Percentiles rank a stretch among this genome's conserved stretches.
These are phyloP conservation scores for Prunus fruticosa DNA, from an alignment of 306 rosid genomes.

Conservation along the genomic window DNA sequence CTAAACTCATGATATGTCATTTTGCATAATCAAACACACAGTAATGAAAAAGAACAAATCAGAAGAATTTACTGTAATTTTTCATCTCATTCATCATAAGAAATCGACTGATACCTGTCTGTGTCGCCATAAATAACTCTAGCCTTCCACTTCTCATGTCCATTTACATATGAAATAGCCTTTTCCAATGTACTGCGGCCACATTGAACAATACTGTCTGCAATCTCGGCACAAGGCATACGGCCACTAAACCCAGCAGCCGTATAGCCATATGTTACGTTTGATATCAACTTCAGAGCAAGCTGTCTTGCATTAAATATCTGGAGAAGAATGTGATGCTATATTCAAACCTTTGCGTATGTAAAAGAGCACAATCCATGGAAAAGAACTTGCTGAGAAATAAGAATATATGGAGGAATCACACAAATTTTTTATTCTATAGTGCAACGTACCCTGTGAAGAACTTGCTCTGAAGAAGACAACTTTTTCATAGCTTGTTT, in stretches of 20 bases:
- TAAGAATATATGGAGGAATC: conserved; percentile 11
- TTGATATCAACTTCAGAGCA: conserved; percentile 92
- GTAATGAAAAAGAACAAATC: not conserved
- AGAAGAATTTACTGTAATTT: not conserved
- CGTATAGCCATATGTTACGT: conserved; percentile 91
- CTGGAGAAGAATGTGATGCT: conserved; percentile 40
- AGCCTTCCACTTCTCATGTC: conserved; percentile 83
- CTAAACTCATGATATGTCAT: not conserved
- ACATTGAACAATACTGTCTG: conserved; percentile 94
- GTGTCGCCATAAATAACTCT: conserved; percentile 94
- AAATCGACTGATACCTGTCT: conserved; percentile 60
- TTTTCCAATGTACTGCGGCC: conserved; percentile 86
- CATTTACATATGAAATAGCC: conserved; percentile 85
- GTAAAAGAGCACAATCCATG: not conserved
- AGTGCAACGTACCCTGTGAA: conserved; percentile 67
- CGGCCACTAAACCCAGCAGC: conserved; percentile 99
- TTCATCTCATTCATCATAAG: not conserved
- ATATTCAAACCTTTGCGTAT: not conserved
- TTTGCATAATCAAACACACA: not conserved
- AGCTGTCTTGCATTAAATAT: conserved; percentile 90
- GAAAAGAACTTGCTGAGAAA: conserved; percentile 6
- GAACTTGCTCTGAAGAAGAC: conserved; percentile 71
- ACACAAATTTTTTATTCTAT: conserved; percentile 8
- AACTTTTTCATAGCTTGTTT: conserved; percentile 84
- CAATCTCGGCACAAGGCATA: conserved; percentile 99